phyloP scores from a whole-genome alignment of 2,329 filamentous ascomycete species.

The Cercospora sp. region DNA sequence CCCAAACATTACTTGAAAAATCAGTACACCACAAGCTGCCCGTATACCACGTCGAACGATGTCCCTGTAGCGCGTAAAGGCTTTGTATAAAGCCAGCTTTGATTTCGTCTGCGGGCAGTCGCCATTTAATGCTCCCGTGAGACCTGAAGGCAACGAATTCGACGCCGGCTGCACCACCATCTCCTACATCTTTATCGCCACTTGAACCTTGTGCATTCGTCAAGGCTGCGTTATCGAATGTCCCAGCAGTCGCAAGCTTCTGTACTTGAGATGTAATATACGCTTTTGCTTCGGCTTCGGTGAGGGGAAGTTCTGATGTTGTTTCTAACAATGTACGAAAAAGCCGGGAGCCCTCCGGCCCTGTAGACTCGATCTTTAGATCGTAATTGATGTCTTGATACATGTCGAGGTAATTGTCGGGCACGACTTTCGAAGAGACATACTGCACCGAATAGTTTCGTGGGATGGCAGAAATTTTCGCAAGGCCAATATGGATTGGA shows the following conservation, averaged over 20 bases:
- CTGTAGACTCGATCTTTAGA: slow-evolving; percentile 4
- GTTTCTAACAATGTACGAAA: slow-evolving; percentile 8
- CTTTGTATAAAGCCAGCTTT: slow-evolving; percentile 14
- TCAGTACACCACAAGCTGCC: slow-evolving; percentile 15
- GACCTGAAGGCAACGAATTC: slow-evolving; percentile 6
- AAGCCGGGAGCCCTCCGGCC: neutral
- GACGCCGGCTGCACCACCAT: neutral
- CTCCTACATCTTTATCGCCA: neutral
- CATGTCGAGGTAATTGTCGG: slow-evolving; percentile 13
- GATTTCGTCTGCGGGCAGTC: slow-evolving; percentile 4
- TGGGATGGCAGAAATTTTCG: slow-evolving; percentile 7
- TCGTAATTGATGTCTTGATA: neutral
- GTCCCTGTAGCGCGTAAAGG: slow-evolving; percentile 15
- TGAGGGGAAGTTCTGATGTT: neutral
- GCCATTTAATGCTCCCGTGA: slow-evolving; percentile 2
- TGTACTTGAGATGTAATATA: slow-evolving; percentile 1
- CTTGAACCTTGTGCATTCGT: no score
- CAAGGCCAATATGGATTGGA: neutral
- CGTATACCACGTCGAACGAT: slow-evolving; percentile 18
- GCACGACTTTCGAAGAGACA: slow-evolving; percentile 2
- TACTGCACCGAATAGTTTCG: slow-evolving; percentile 6
- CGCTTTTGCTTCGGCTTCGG: slow-evolving; percentile 5
- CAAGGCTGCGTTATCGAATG: neutral
- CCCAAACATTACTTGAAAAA: slow-evolving; percentile 16
- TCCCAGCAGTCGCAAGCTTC: neutral